phyloP scores from a whole-genome alignment of 2,329 filamentous ascomycete species.

The Pseudocercospora cruenta region DNA sequence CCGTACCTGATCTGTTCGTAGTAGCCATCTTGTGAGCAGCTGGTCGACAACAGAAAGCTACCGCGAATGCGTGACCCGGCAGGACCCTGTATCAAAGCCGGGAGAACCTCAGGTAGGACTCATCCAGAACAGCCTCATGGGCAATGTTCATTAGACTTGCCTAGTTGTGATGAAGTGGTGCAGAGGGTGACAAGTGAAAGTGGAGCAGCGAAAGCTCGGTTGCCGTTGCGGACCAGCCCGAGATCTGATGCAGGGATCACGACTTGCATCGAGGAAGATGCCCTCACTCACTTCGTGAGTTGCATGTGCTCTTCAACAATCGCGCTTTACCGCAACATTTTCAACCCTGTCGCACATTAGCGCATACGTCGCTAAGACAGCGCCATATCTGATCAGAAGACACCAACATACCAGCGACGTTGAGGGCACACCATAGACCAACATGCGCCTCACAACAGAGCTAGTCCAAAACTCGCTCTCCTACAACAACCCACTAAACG shows the following conservation, averaged over 20 bases:
- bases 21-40: too few relatives aligned
- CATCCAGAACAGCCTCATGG: too few relatives aligned
- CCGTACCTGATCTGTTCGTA: too few relatives aligned
- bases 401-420: too few relatives aligned
- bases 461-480: slow-evolving; percentile 93
- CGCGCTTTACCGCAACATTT: not conserved
- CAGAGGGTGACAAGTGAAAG: too few relatives aligned
- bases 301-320: not conserved
- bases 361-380: not conserved
- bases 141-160: too few relatives aligned
- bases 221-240: not conserved
- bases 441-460: slow-evolving; percentile 93
- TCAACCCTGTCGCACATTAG: not conserved
- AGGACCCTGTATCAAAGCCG: too few relatives aligned
- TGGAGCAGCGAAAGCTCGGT: too few relatives aligned
- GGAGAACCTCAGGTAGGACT: too few relatives aligned
- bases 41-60: too few relatives aligned
- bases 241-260: not conserved
- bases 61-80: too few relatives aligned
- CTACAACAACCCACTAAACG: slow-evolving; percentile 97
- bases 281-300: not conserved
- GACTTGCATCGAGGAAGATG: not conserved
- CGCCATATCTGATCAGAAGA: not conserved
- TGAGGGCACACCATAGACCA: slow-evolving; percentile 30
- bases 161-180: too few relatives aligned